Base-by-base conservation (phyloP, 371 early-diverging fungal species). In the Syncephalastrum sp. region DNA sequence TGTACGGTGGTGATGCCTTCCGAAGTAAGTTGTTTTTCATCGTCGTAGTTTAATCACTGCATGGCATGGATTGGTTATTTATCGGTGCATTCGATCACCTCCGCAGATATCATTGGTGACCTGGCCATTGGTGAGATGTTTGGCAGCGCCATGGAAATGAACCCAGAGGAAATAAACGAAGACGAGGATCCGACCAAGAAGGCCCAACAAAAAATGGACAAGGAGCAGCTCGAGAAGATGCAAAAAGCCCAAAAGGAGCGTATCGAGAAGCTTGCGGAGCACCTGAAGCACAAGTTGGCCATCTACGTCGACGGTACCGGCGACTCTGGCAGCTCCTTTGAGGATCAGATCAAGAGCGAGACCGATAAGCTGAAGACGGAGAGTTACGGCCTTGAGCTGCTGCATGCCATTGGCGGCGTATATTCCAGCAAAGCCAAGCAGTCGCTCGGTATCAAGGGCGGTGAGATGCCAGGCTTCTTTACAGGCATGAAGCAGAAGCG, bases 1-100 rank as follows among this genome's bases (percentile, higher is more conserved):
- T 91, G 70, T 97, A 97, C 85, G 96, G 96, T 61, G 97, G 96
- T 44, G 96, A 95, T 76, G 85, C 87, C 38, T 98, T 98, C 71
- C 55, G 72, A 66, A 65, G 79, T 74, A 70, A 43, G 56, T 51
- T 29, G 16, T 3, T 27, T 27, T 4, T 3, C 8, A 29, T 13
- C 10, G 3, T 42, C 38, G 27, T 21, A 21, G 21, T 21, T 21
- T 21, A 21, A 21, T 21, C 21, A 21, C 21, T 21, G 21, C 21
- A 21, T 21, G 21, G 21, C 21, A 21, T 12, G 3, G 21, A 21
- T 42, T 42, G 24, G 38, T 6, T 15, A 29, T 38, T 27, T 42
- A 54, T 10, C 21, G 2, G 33, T 42, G 38, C 23, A 38, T 16
- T 27, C 1, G 3, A 4, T 12, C 16, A 21, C 16, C 15, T 41